phyloP scores from a whole-genome alignment of 805 yeast genomes.

The Saccharomycopsis guyanensis region DNA sequence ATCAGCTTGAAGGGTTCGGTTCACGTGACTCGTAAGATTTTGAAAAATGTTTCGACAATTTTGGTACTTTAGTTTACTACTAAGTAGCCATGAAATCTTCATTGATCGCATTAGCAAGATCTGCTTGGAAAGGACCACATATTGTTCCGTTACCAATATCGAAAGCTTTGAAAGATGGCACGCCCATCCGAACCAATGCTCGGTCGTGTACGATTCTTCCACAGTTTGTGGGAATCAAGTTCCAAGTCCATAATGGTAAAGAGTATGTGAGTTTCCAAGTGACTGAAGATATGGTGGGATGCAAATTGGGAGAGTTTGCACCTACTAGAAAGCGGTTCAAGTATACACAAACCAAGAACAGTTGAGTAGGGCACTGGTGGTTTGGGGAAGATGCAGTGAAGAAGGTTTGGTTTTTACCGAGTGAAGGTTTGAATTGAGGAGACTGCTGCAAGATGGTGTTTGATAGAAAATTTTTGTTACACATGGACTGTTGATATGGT shows the following conservation, averaged over 20 bases:
- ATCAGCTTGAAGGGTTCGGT: no score
- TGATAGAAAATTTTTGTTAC: no score
- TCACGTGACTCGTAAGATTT: no score
- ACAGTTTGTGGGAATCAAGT: constrained; percentile 88
- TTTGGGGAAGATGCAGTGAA: neutral
- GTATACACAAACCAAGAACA: constrained; percentile 69
- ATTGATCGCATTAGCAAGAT: constrained; percentile 37
- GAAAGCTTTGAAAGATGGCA: constrained; percentile 69
- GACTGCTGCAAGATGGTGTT: no score
- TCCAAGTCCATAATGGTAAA: constrained; percentile 94
- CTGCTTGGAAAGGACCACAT: constrained; percentile 76
- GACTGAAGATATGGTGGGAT: constrained; percentile 94
- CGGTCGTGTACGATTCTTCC: constrained; percentile 92
- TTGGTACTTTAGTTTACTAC: no score
- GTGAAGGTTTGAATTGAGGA: no score
- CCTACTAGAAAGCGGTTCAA: constrained; percentile 85
- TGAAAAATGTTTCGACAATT: no score
- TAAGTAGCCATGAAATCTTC: constrained; percentile 24
- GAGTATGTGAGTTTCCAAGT: constrained; percentile 84
- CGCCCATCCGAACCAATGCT: constrained; percentile 94
- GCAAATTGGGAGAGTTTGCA: constrained; percentile 91
- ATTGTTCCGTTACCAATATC: constrained; percentile 92
- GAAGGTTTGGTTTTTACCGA: no score
- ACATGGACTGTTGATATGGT: no score
- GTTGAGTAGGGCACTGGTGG: neutral